phyloP scores from a whole-genome alignment of 441 rosid species.

The Erodium trifolium region DNA sequence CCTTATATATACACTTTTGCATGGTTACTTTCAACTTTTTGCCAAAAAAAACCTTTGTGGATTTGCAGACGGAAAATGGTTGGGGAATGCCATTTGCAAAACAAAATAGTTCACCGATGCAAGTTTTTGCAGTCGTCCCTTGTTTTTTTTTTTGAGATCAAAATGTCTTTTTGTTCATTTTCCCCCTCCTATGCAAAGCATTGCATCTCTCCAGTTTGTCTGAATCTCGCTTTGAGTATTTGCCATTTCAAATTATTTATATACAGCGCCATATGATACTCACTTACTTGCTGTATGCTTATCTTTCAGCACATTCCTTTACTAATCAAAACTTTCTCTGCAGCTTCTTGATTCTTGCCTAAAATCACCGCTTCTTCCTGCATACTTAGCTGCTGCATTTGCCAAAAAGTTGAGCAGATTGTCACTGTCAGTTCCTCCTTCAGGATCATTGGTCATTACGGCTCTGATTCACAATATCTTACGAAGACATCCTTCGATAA shows the following conservation, averaged over 20 bases:
- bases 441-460: constrained; percentile 68
- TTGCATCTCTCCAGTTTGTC: background rate
- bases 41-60: too few species aligned
- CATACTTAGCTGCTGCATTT: constrained; percentile 90
- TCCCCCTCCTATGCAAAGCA: too few species aligned
- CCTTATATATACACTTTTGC: too few species aligned
- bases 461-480: constrained; percentile 81
- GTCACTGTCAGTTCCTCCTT: constrained; percentile 68
- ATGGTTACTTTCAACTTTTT: too few species aligned
- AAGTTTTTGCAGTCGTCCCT: too few species aligned
- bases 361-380: constrained; percentile 85
- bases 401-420: constrained; percentile 76
- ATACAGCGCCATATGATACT: background rate
- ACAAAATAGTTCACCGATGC: too few species aligned
- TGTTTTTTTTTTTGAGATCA: too few species aligned
- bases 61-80: too few species aligned
- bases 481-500: constrained; percentile 82
- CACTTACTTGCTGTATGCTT: background rate
- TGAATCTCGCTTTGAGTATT: background rate
- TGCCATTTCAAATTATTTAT: background rate
- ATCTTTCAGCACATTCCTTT: background rate
- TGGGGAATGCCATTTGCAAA: too few species aligned
- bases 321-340: constrained; percentile 22
- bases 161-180: too few species aligned
- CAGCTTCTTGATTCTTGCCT: constrained; percentile 95